These are phyloP conservation scores for Magnusiomyces tetraspermus DNA, from an alignment of 1,139 yeast species.

Conservation along the genomic window DNA sequence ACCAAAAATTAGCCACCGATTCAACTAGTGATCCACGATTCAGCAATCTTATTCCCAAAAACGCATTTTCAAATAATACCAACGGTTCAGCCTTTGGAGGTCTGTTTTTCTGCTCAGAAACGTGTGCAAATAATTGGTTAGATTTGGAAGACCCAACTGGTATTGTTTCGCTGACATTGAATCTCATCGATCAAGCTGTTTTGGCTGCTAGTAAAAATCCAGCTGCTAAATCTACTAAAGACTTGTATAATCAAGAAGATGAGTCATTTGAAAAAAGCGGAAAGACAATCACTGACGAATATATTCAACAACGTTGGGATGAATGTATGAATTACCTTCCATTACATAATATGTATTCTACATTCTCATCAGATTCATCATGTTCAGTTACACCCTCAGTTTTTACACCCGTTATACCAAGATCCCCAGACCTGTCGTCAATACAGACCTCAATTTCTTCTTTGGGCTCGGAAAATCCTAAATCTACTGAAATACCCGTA, in stretches of 20 bases:
- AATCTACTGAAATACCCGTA: background rate
- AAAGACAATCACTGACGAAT: background rate
- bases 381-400: background rate
- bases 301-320: background rate
- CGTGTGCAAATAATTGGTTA: slow-evolving; percentile 37
- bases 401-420: background rate
- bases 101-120: slow-evolving; percentile 45
- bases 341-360: too few relatives aligned
- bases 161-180: slow-evolving; percentile 27
- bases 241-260: background rate
- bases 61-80: background rate
- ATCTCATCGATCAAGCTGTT: slow-evolving; percentile 28
- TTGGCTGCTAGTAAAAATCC: slow-evolving; percentile 17
- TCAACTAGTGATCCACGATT: background rate
- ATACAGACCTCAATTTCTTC: too few relatives aligned
- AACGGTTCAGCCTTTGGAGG: slow-evolving; percentile 37
- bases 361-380: background rate
- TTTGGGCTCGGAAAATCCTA: background rate
- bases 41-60: background rate
- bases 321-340: background rate
- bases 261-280: background rate
- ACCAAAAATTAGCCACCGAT: background rate
- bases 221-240: background rate
- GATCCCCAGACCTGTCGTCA: too few relatives aligned
- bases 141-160: slow-evolving; percentile 25